Base-by-base conservation (phyloP, 1,139 yeast species). In the Pichia sp. region DNA sequence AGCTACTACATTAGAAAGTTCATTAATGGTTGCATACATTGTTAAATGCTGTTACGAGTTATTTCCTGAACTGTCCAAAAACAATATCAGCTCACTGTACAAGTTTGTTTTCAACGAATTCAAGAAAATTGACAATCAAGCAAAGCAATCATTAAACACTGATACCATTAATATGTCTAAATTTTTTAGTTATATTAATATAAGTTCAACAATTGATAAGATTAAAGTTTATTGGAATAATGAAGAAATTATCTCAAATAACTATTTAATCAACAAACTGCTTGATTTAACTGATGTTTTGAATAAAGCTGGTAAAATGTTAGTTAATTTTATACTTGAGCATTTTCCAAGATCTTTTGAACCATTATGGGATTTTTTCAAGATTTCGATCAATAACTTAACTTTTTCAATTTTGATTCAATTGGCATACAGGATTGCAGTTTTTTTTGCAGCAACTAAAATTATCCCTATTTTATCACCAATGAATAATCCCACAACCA, bases 41-140 rank as follows among this genome's bases (percentile, higher is more conserved):
- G 96, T 92, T 18, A 85, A 95, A 64, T 88, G 96, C 58, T 80
- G 89, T 50, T 90, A 90, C 64, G 94, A 89, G 61, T 81, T 95
- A 5, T 87, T 89, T 59, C 96, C 97, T 0, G 87, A 84, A 56
- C 73, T 89, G 45, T 80, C 87, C 5, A 74, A 74, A 56, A 71
- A 71, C 55, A 80, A 64, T 48, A 57, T 64, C 38, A 59, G 61
- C 37, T 53, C 53, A 27, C 54, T 65, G 50, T 55, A 64, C 35
- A 63, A 63, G 40, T 64, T 64, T 39, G 57, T 66, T 67, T 71
- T 59, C 63, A 73, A 45, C 61, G 79, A 48, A 74, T 79, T 47
- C 44, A 60, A 60, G 35, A 64, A 61, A 40, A 56, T 65, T 37
- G 66, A 64, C 44, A 62, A 58, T 29, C 65, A 61, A 42, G 61